Conservation (phyloP, 192 early-diverging fungal genomes). For the Coemansia sp. region DNA sequence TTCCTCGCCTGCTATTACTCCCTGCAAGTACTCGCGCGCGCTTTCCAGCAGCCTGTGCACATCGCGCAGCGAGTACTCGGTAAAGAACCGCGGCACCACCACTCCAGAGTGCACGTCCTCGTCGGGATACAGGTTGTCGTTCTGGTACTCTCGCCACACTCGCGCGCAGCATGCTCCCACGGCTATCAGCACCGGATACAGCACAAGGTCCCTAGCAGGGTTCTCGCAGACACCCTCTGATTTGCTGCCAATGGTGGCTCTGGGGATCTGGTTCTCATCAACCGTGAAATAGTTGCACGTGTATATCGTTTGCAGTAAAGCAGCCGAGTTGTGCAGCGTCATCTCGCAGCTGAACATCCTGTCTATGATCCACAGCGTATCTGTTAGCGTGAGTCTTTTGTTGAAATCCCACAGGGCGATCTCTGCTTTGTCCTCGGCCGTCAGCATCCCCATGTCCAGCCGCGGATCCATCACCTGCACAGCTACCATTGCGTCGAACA, state of each 20-base stretch:
- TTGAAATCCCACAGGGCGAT: slow-evolving; percentile 36
- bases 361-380: slow-evolving; percentile 36
- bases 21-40: slow-evolving; percentile 11
- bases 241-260: background rate
- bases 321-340: slow-evolving; percentile 42
- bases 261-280: background rate
- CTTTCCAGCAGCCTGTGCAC: slow-evolving; percentile 11
- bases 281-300: slow-evolving; percentile 46
- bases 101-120: slow-evolving; percentile 43
- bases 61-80: slow-evolving; percentile 19
- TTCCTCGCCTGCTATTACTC: too few relatives aligned
- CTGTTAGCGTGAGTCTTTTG: slow-evolving; percentile 13
- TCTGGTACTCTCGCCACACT: slow-evolving; percentile 41
- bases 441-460: slow-evolving; percentile 52
- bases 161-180: slow-evolving; percentile 24
- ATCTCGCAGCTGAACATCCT: slow-evolving; percentile 44
- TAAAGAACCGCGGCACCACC: slow-evolving; percentile 16
- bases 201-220: slow-evolving; percentile 29
- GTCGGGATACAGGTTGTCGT: slow-evolving; percentile 36
- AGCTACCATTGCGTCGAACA: slow-evolving; percentile 42
- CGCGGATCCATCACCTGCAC: slow-evolving; percentile 49
- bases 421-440: slow-evolving; percentile 16
- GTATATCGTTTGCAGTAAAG: slow-evolving; percentile 46
- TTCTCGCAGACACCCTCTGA: background rate
- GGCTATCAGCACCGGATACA: slow-evolving; percentile 40